A percentile compares a stretch with the other conserved stretches of the same genome.
phyloP scores from a whole-genome alignment of 768 basidiomycete genomes.

The Ramaria sp. region DNA sequence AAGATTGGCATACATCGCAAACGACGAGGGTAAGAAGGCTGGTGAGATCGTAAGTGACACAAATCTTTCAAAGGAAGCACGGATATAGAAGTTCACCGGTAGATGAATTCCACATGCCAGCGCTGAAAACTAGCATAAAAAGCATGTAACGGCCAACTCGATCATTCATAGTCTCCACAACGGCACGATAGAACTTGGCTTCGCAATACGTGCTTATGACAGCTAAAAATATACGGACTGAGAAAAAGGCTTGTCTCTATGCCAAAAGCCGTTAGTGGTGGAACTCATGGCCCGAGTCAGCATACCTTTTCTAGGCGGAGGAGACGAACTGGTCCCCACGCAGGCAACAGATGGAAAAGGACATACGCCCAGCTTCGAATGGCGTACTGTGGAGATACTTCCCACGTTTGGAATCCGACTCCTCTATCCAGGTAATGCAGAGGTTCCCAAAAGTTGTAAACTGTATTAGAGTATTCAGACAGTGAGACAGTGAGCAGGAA shows the following conservation, averaged over 20 bases:
- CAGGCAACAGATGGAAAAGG: slow-evolving; percentile 62
- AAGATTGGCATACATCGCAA: slow-evolving; percentile 83
- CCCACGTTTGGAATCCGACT: slow-evolving; percentile 96
- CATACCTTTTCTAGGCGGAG: slow-evolving; percentile 66
- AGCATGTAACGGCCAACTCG: slow-evolving; percentile 89
- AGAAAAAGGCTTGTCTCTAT: slow-evolving; percentile 84
- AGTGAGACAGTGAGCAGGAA: neutral
- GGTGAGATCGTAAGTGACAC: slow-evolving; percentile 11
- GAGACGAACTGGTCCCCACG: slow-evolving; percentile 40
- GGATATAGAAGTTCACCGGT: slow-evolving; percentile 41
- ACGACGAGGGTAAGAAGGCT: slow-evolving; percentile 94
- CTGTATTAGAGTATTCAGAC: slow-evolving; percentile 28
- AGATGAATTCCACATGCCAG: slow-evolving; percentile 93
- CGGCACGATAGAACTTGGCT: slow-evolving; percentile 69
- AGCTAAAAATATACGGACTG: slow-evolving; percentile 71
- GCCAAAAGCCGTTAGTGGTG: slow-evolving; percentile 11
- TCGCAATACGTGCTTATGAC: slow-evolving; percentile 67
- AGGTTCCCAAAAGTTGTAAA: slow-evolving; percentile 99
- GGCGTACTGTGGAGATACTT: slow-evolving; percentile 82
- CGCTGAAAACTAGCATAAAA: slow-evolving; percentile 72
- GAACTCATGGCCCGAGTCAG: neutral
- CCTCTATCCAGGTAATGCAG: slow-evolving; percentile 83
- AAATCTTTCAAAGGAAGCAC: neutral
- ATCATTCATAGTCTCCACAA: slow-evolving; percentile 75
- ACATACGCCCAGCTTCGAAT: slow-evolving; percentile 95